Percentiles rank a stretch among this genome's conserved stretches.
These are phyloP conservation scores for Pulveroboletus frians DNA, from an alignment of 768 basidiomycete species.

Conservation along the genomic window DNA sequence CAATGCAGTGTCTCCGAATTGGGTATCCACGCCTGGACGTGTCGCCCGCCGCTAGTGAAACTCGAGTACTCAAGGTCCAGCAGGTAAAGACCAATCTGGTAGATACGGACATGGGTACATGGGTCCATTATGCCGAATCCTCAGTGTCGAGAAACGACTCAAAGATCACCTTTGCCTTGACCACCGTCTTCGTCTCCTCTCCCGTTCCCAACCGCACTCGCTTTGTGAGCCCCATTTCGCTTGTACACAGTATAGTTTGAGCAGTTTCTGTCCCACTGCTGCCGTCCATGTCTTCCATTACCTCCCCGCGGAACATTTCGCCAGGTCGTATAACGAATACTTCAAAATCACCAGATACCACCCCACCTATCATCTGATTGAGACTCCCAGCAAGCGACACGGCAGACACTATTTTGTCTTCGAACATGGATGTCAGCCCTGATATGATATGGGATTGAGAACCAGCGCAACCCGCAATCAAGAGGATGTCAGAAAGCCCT, in stretches of 20 bases:
- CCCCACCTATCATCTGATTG: conserved; percentile 2
- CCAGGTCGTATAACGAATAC: not conserved
- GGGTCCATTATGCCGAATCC: not conserved
- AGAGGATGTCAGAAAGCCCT: conserved; percentile 2
- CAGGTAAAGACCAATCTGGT: too few species aligned
- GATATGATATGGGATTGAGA: not conserved
- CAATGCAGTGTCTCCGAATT: not conserved
- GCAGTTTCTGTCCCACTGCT: not conserved
- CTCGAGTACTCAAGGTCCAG: too few species aligned
- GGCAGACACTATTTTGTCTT: not conserved
- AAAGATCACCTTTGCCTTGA: conserved; percentile 3
- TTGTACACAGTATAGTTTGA: not conserved
- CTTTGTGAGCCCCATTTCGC: not conserved
- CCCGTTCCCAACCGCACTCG: not conserved
- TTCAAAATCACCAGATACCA: conserved; percentile 11
- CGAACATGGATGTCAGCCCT: not conserved
- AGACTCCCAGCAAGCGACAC: not conserved
- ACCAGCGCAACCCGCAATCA: not conserved
- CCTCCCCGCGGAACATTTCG: not conserved
- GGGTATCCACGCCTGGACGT: too few species aligned
- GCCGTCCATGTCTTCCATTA: not conserved
- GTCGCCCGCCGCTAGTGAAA: too few species aligned
- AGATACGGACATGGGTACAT: not conserved
- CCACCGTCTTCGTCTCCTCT: not conserved
- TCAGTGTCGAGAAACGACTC: not conserved